Percentiles rank a stretch among this genome's conserved stretches.
phyloP scores from a whole-genome alignment of 352 stramenopile genomes.

The Phytophthora agathidicida region DNA sequence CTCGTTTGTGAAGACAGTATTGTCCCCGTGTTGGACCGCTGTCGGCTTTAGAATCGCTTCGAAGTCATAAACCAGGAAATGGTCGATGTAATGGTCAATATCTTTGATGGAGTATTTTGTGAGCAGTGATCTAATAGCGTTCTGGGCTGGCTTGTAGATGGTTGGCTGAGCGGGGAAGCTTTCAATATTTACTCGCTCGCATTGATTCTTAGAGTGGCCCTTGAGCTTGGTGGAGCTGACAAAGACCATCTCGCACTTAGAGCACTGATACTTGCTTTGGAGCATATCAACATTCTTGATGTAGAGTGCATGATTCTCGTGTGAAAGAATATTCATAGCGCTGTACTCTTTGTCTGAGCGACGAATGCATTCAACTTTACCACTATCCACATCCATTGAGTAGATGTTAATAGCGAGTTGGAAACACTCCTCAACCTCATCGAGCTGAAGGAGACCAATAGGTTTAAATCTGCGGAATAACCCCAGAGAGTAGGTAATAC shows the following conservation, averaged over 20 bases:
- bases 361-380: slow-evolving; percentile 2
- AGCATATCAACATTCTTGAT: no score
- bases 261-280: no score
- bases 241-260: no score
- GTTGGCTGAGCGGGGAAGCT: slow-evolving; percentile 1
- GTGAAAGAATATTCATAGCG: slow-evolving; percentile 5
- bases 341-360: neutral
- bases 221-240: no score
- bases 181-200: slow-evolving; percentile 1
- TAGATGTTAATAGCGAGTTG: slow-evolving; percentile 17
- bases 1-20: neutral
- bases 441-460: slow-evolving; percentile 7
- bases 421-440: slow-evolving; percentile 14
- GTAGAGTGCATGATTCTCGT: no score
- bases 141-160: slow-evolving; percentile 14
- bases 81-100: slow-evolving; percentile 3
- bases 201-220: slow-evolving; percentile 12
- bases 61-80: slow-evolving; percentile 11
- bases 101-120: slow-evolving; percentile 15
- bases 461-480: slow-evolving; percentile 7
- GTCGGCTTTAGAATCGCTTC: slow-evolving; percentile 2
- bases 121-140: slow-evolving; percentile 12
- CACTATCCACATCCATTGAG: slow-evolving; percentile 2
- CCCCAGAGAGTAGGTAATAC: slow-evolving; percentile 1
- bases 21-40: neutral